A percentile compares a stretch with the other conserved stretches of the same genome.
These are phyloP conservation scores for Populus deltoides DNA, from an alignment of 345 rosid species.

Conservation along the genomic window DNA sequence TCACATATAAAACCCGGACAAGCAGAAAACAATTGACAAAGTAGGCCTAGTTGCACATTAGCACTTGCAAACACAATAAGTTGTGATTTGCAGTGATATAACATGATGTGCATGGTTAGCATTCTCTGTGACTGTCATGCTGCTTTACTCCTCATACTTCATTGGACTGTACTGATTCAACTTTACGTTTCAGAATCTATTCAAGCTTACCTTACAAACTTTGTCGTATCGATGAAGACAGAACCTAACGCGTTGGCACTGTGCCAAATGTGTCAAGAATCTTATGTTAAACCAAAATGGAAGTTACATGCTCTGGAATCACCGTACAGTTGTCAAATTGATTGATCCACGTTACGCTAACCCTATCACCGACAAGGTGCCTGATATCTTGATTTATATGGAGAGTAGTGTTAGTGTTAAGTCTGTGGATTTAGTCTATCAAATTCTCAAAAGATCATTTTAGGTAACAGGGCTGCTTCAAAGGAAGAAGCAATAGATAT, in stretches of 20 bases:
- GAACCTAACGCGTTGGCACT: slow-evolving; percentile 11
- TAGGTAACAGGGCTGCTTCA: slow-evolving; percentile 6
- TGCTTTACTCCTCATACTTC: slow-evolving; percentile 1
- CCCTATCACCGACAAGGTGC: slow-evolving; percentile 11
- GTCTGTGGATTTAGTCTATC: not conserved
- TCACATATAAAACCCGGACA: not conserved
- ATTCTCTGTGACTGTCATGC: not conserved
- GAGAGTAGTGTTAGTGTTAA: not conserved
- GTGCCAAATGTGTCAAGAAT: slow-evolving; percentile 17
- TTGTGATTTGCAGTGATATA: not conserved
- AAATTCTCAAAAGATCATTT: not conserved
- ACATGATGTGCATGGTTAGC: not conserved
- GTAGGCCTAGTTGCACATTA: not conserved
- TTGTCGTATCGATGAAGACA: slow-evolving; percentile 14
- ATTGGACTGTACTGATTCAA: slow-evolving; percentile 6
- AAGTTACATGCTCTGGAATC: slow-evolving; percentile 13
- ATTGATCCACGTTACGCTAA: slow-evolving; percentile 15
- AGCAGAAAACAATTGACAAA: not conserved
- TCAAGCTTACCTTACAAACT: slow-evolving; percentile 16
- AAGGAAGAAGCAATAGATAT: slow-evolving; percentile 8
- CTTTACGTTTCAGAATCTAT: slow-evolving; percentile 10
- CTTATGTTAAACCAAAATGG: slow-evolving; percentile 9
- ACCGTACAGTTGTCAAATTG: slow-evolving; percentile 30
- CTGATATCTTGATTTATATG: slow-evolving; percentile 1
- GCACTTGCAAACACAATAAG: not conserved